Base-by-base conservation (phyloP, 129 eudicot genomes). In the Lactuca saligna region DNA sequence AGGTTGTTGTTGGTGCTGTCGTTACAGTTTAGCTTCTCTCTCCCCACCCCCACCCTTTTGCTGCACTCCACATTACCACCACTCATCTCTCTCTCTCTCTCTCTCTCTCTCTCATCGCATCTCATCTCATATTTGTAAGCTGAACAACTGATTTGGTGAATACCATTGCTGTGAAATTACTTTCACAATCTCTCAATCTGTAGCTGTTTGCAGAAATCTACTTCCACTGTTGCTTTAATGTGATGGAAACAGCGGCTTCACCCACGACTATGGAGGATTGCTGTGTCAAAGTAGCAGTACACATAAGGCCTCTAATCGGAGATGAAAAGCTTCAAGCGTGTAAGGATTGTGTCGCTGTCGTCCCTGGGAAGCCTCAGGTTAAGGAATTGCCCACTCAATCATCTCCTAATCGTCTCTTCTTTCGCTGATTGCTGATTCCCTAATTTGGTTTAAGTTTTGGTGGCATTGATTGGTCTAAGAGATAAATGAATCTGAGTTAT, bases 231-330 rank as follows among this genome's bases (percentile, higher is more conserved):
- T 61, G 58, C 68, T 69, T 75, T 68, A 11, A 68, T 75, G 75
- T 39, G 54, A 81, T 87, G 97, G 96, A 88, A 77, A 70, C 84
- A 70, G 76, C 82, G 49, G 37, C 65, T 29, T 48, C 68, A 49
- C 38, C 78, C 20, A 49, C 82, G 39, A 68, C 76, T 66, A 78
- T 58, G 58, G 96, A 82, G 61, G 96, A 92, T 67, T 92, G 98
- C 34, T 86, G 89, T 71, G 98, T 92, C 8, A 92, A 89, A 82
- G 98, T 92, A n/a, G 98, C 98, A 1, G 88, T 92, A 56, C 98
- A 92, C 67, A 79, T 92, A 38, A 83, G 98, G 25, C 98, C 98
- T 0, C 86, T 92, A 34, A 85, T 92, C 29, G 98, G 91, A 14
- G 98, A 92, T 79, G 98, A 92, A 71, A 78, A 75, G 80, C 82